Conservation (phyloP, 1,139 yeast genomes). For the Wickerhamomyces sp. region DNA sequence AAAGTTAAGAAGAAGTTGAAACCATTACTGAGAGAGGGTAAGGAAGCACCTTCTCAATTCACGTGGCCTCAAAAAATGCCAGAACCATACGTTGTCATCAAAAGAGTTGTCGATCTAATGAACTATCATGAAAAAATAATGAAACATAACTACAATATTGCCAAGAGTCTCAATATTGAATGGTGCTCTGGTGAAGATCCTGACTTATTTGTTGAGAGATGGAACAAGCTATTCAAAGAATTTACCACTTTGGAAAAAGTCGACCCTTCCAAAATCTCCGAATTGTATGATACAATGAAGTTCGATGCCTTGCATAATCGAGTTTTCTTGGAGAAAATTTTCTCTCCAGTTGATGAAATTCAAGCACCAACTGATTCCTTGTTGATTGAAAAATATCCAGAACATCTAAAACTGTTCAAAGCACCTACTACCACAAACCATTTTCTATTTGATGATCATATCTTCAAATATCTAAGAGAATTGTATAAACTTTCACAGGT, state of each 20-base stretch:
- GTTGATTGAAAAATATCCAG: constrained; percentile 77
- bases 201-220: constrained; percentile 80
- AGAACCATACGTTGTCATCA: constrained; percentile 89
- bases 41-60: constrained; percentile 97
- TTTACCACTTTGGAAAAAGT: constrained; percentile 92
- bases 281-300: constrained; percentile 96
- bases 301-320: constrained; percentile 96
- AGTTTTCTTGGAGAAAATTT: constrained; percentile 77
- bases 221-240: constrained; percentile 95
- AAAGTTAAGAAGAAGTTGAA: constrained; percentile 94
- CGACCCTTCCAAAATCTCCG: constrained; percentile 95
- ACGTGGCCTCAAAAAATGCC: constrained; percentile 99
- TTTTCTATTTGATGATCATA: constrained; percentile 67
- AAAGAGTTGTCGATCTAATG: constrained; percentile 93
- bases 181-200: constrained; percentile 99
- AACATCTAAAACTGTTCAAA: constrained; percentile 68
- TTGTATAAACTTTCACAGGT: constrained; percentile 87
- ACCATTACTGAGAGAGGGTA: constrained; percentile 90
- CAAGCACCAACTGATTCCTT: constrained; percentile 49
- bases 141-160: constrained; percentile 71
- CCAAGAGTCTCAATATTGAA: constrained; percentile 58
- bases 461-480: constrained; percentile 78
- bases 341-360: constrained; percentile 56
- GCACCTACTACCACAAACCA: constrained; percentile 28
- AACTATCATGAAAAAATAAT: constrained; percentile 82